Evolutionary conservation across 345 rosid genomes (phyloP), one percentile per base, ranked within the genome.

Genomic region (Eucalyptus curtisii): DNA sequence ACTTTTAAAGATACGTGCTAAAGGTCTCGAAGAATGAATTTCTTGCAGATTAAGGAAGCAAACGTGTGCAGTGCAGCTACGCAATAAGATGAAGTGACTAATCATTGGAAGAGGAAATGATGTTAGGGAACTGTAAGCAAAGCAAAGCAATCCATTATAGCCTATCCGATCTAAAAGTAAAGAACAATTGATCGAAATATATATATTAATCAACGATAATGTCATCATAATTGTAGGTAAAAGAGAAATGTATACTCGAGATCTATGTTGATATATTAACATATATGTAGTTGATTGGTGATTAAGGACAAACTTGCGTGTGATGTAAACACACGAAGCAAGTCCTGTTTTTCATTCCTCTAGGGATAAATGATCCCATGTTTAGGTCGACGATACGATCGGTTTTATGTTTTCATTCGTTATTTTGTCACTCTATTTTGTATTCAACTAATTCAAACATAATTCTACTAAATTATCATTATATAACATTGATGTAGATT

Each of bases 371-470:
- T 71, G 82, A 76, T 19, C 27, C 4, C 47, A 19, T 76, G 8
- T 20, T 37, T 20, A 37, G 8, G 45, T 37, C 0, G 1, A 10
- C 27, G 5, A 2, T 2, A 10, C 2, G 0, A 22, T 76, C 0
- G 47, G 14, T 37, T 76, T 11, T 76, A 40, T 76, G 4, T 76
- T 20, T 76, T 10, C 8, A 19, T 37, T 10, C 3, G 2, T 20
- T 37, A 76, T 37, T 11, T 44, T 3, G 15, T 76, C 8, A 24
- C 1, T 71, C 37, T 5, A 13, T 22, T 37, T 68, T 71, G 5
- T 22, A 20, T 20, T 37, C 7, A 1, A 17, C 15, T 76, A 16
- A 37, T 37, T 76, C 14, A 10, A 76, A 37, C 47, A 40, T 19
- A 76, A 76, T 37, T 37, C 4, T 19, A 19, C 8, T 19, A 19